Evolutionary conservation across 2,329 filamentous ascomycete species (phyloP), one percentile per base, ranked within the genome.

Genomic region (Paecilomyces fulvus): DNA sequence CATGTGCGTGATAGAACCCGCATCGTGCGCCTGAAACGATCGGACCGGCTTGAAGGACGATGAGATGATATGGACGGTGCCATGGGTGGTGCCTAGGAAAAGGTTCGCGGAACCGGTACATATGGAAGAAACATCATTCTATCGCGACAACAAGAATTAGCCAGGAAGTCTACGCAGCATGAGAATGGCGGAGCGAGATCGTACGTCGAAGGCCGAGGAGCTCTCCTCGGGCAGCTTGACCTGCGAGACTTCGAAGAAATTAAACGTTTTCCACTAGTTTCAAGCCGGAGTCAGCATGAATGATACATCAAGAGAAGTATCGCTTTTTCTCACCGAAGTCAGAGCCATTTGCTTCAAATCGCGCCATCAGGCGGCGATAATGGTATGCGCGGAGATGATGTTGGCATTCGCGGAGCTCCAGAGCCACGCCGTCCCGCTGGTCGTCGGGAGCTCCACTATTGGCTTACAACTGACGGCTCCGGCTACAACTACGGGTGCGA

Each of bases 161-260:
- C 37, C n/a, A 43, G 2, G 4, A 8, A 2, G 14, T 28, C 25
- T 28, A 28, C 25, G 25, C 25, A 28, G 25, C 2, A 7, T 28
- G 25, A 28, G 25, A 28, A 28, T 28, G 25, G 25, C 25, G 25
- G 25, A 28, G 25, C 4, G 25, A 28, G 25, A 28, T 28, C 72
- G 84, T 82, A 89, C 88, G 73, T 92, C 87, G 77, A 95, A 88
- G 69, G 91, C 81, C 68, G 85, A 82, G 64, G 85, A 84, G 70
- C 85, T 87, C 70, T 95, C 90, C 72, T 95, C 88, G 23, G 81
- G 83, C 66, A 92, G 81, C 69, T 87, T 85, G 73, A 96, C 86
- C 71, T 89, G 87, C 71, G 85, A 85, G 73, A 95, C 90, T 76
- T 96, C 90, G 83, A 99, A 97, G 86, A 99, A 99, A 81, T 95